Base-by-base conservation (phyloP, 164 flowering plant genomes). In the Chloranthus sessilifolius region DNA sequence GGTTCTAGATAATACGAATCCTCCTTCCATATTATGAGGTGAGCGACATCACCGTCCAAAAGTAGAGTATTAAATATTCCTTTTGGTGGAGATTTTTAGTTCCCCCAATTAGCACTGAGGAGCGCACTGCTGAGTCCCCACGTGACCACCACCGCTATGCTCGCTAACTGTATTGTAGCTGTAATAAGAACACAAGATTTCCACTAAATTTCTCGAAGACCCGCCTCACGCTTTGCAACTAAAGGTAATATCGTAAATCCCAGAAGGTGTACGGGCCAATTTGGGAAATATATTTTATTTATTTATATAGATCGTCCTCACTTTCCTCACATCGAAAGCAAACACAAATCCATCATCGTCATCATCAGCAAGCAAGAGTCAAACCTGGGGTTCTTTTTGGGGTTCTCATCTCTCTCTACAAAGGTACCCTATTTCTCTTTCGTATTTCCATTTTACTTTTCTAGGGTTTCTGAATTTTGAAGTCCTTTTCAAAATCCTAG, bases 341-440 rank as follows among this genome's bases (percentile, higher is more conserved):
- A n/a, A 44, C n/a, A n/a, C n/a, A n/a, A n/a, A n/a, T n/a, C n/a
- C n/a, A n/a, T n/a, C n/a, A n/a, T n/a, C n/a, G n/a, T n/a, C n/a
- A n/a, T n/a, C n/a, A n/a, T n/a, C n/a, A 44, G 45, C 45, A 42
- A 15, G 14, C 30, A 25, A 44, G 48, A 44, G 48, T 44, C 48
- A 44, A 44, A 44, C 20, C 42, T 17, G 17, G 20, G 42, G 17
- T 21, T 15, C 46, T 14, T 27, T 43, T 16, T 43, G 15, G 9
- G 14, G 19, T 20, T 23, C 16, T n/a, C 8, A 21, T 41, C 25
- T 21, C 25, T 41, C 29, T 15, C 48, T 38, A 1, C 30, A 5
- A 26, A 44, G 31, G 31, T 44, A 44, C 31, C 9, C 48, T 25
- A 21, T 24, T 25, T 44, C 42, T 38, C 17, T 20, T 38, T 38